Evolutionary conservation across 2,329 filamentous ascomycete genomes (phyloP), one percentile per base, ranked within the genome.

Genomic region (Aspergillus oerlinghausenensis): DNA sequence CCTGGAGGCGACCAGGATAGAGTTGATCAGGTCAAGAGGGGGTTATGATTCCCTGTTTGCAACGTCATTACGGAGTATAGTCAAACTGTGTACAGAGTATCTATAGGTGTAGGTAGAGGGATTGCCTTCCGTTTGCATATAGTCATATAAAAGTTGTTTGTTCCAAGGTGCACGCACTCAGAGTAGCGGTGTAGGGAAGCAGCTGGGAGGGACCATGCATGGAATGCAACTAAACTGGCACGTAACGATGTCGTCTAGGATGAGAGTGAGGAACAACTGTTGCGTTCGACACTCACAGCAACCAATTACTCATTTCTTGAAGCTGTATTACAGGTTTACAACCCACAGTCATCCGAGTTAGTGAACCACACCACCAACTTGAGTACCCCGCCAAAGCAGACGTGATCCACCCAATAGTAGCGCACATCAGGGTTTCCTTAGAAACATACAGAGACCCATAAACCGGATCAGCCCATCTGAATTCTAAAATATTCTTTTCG

Each of bases 181-280:
- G 50, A 60, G 58, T 62, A 57, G 60, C 60, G 60, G 60, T 62
- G 60, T 58, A 59, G 58, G 52, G 55, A 54, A 49, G 55, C 58
- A 57, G 52, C 55, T 60, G 55, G 49, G 47, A 51, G 55, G 28
- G 42, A 50, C 19, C 43, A 47, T 54, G 60, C 60, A 60, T 29
- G 49, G 23, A 35, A 56, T 43, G 29, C 19, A 49, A 35, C 25
- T 50, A 28, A 26, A 26, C 32, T 40, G 26, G 47, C 21, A 29
- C n/a, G 47, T 17, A 19, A 28, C 17, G 19, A 8, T 42, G 38
- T 10, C 42, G 19, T 38, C 23, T 29, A 51, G 32, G 17, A 42
- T 8, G 29, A 25, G 26, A 26, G 35, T 11, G 19, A 51, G 32
- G 32, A 14, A 38, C 14, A 5, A 2, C 4, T 35, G 11, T 35